These are phyloP conservation scores for Yamadazyma nakazawae DNA, from an alignment of 805 yeast genomes.

Conservation along the genomic window DNA sequence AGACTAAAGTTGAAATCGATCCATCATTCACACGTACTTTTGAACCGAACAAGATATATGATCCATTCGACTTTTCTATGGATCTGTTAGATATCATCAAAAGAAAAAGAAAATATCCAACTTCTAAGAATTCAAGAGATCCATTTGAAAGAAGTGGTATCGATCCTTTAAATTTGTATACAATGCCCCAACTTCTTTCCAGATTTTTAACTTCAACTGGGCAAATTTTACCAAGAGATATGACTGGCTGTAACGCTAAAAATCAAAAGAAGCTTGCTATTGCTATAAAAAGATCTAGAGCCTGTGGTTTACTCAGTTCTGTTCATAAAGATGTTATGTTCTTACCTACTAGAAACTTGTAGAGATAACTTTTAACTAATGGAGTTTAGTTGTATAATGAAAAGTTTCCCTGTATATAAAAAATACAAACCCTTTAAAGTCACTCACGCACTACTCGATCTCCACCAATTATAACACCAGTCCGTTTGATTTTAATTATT, in stretches of 20 bases:
- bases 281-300: slow-evolving; percentile 77
- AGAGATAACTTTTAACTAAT: slow-evolving; percentile 3
- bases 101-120: slow-evolving; percentile 21
- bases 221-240: slow-evolving; percentile 67
- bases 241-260: slow-evolving; percentile 60
- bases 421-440: not conserved
- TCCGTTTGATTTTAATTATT: not conserved
- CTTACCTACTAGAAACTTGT: slow-evolving; percentile 39
- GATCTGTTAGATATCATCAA: slow-evolving; percentile 53
- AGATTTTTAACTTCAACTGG: slow-evolving; percentile 69
- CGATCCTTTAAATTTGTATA: slow-evolving; percentile 68
- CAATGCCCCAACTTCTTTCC: slow-evolving; percentile 67
- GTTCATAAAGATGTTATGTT: slow-evolving; percentile 61
- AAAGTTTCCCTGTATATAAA: slow-evolving; percentile 6
- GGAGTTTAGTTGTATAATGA: not conserved
- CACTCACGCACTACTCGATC: not conserved
- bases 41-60: slow-evolving; percentile 55
- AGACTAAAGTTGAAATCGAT: slow-evolving; percentile 34
- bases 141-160: slow-evolving; percentile 50
- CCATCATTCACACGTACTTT: slow-evolving; percentile 43
- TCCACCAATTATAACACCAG: slow-evolving; percentile 6
- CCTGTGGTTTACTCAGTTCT: slow-evolving; percentile 73
- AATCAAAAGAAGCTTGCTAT: slow-evolving; percentile 71
- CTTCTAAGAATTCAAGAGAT: slow-evolving; percentile 24
- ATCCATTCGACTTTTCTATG: slow-evolving; percentile 76